Base-by-base conservation (phyloP, 176 grass and related monocot species). In the Oropetium thomaeum region DNA sequence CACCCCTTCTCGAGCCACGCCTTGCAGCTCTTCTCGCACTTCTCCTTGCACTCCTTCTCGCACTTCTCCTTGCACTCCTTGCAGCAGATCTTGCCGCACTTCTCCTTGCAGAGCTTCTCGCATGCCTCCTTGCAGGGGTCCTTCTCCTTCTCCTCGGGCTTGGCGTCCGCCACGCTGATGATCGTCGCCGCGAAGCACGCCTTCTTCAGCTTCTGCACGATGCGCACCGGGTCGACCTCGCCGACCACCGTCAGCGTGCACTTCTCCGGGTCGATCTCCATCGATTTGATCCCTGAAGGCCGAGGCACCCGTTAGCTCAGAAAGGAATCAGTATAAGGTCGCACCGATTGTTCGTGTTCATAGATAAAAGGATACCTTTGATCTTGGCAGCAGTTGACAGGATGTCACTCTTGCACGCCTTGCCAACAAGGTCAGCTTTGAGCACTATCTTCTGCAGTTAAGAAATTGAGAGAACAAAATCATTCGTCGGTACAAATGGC, bases 211-310 rank as follows among this genome's bases (percentile, higher is more conserved):
- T 7, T 47, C 1, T 32, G 57, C 47, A 80, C 68, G 2, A 96
- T 27, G 67, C 70, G 10, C 31, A 89, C 86, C 4, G 92, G 89
- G 57, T 96, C 92, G 0, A 77, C 86, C 1, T 30, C 10, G 1
- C 92, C 88, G 4, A 87, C 58, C 83, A 96, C 89, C 30, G 86
- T 92, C 78, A 96, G 83, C 15, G 77, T 89, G 77, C 74, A 52
- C 48, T 92, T 96, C 11, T 87, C 92, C 0, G 1, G 3, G 22
- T 92, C 89, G 16, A 87, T 49, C 0, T 34, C 61, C 60, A 96
- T 48, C 13, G 83, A 89, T 16, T 89, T 85, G 79, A 96, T 75
- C 5, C 86, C 85, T 96, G 59, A 2, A 89, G 0, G 26, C 1
- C 22, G 11, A 1, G 1, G 15, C 9, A 19, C 16, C 2, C 51